These are phyloP conservation scores for Amanita exitialis DNA, from an alignment of 768 basidiomycete species.

Conservation along the genomic window DNA sequence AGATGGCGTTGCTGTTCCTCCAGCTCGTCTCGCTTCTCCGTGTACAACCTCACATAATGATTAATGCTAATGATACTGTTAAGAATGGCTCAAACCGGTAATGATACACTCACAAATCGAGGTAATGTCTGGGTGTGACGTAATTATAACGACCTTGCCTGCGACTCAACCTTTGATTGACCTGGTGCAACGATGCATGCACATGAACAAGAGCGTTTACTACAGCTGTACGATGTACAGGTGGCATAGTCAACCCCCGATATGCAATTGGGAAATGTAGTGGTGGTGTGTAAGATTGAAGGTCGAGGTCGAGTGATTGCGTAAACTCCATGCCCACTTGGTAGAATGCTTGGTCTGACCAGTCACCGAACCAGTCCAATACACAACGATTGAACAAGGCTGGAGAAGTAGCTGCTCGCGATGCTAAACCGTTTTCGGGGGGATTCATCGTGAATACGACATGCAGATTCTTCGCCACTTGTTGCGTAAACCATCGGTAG, in stretches of 20 bases:
- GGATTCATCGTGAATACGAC: conserved; percentile 99
- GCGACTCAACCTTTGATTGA: conserved; percentile 83
- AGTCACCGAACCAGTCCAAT: conserved; percentile 98
- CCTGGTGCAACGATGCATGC: conserved; percentile 80
- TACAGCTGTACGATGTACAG: conserved; percentile 81
- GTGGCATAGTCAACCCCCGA: conserved; percentile 76
- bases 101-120: conserved; percentile 79
- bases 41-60: conserved; percentile 91
- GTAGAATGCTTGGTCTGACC: conserved; percentile 97
- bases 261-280: conserved; percentile 84
- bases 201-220: conserved; percentile 91
- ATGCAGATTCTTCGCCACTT: conserved; percentile 95
- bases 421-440: conserved; percentile 90
- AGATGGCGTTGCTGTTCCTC: conserved; percentile 98
- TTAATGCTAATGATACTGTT: conserved; percentile 57
- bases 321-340: conserved; percentile 99
- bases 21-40: conserved; percentile 93
- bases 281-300: conserved; percentile 73
- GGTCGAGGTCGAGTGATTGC: conserved; percentile 83
- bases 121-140: conserved; percentile 94
- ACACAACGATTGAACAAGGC: conserved; percentile 99
- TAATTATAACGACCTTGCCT: conserved; percentile 95
- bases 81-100: conserved; percentile 7
- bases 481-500: conserved; percentile 97
- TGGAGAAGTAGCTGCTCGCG: conserved; percentile 93